These are phyloP conservation scores for Hypoxylon rickii DNA, from an alignment of 495 filamentous ascomycete species.

Conservation along the genomic window DNA sequence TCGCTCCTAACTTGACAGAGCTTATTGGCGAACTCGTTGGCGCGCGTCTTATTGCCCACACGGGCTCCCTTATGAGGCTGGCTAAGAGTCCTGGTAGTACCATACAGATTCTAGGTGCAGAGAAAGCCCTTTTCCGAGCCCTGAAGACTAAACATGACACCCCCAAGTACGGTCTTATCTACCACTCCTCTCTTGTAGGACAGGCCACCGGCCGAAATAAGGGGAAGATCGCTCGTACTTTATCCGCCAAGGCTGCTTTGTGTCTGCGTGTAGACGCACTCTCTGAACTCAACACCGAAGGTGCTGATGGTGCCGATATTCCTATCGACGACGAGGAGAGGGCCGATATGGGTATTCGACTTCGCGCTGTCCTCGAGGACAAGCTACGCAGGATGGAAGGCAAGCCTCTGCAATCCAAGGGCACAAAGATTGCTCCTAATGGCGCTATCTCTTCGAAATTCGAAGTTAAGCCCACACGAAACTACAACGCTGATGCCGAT, in stretches of 20 bases:
- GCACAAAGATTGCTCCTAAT: constrained; percentile 74
- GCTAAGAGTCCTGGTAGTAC: constrained; percentile 96
- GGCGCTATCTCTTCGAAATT: constrained; percentile 76
- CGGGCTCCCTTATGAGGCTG: constrained; percentile 91
- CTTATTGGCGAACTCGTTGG: constrained; percentile 94
- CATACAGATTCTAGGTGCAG: constrained; percentile 95
- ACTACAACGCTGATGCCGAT: constrained; percentile 95
- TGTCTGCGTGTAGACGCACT: constrained; percentile 93
- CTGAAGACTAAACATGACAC: constrained; percentile 99
- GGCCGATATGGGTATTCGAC: constrained; percentile 71
- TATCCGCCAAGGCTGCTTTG: constrained; percentile 89
- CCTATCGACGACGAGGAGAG: constrained; percentile 85
- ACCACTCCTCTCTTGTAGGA: constrained; percentile 94
- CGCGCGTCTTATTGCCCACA: constrained; percentile 92
- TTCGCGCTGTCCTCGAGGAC: constrained; percentile 80
- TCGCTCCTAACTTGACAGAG: constrained; percentile 93
- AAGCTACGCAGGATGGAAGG: constrained; percentile 85
- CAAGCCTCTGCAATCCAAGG: constrained; percentile 80
- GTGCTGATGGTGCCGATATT: constrained; percentile 62
- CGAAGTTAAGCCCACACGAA: constrained; percentile 90
- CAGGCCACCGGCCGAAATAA: constrained; percentile 98
- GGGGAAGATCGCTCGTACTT: constrained; percentile 97
- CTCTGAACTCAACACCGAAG: constrained; percentile 69
- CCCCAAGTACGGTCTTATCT: constrained; percentile 98
- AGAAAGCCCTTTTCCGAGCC: constrained; percentile 97